A percentile compares a stretch with the other conserved stretches of the same genome.
Conservation (phyloP, 495 filamentous ascomycete species). For the Penicillium cataractarum region DNA sequence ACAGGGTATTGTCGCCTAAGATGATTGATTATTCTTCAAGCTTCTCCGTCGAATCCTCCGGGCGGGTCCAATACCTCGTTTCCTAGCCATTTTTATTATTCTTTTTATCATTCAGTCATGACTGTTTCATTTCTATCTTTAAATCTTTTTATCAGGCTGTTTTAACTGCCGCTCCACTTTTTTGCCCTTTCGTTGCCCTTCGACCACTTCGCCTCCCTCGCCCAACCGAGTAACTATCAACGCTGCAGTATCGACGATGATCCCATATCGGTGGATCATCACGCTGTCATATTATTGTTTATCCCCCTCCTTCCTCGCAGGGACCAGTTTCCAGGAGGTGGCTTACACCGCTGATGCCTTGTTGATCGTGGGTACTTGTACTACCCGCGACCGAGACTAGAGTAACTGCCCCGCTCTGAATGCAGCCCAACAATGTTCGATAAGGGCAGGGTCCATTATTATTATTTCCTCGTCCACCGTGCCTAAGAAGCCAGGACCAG, state of each 20-base stretch:
- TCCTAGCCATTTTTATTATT: no score
- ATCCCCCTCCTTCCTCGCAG: neutral
- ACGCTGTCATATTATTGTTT: conserved; percentile 17
- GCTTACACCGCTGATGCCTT: conserved; percentile 6
- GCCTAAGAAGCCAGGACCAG: no score
- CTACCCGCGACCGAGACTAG: conserved; percentile 19
- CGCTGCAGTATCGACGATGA: conserved; percentile 6
- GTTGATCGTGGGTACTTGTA: conserved; percentile 9
- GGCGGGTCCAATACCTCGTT: no score
- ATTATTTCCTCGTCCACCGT: no score
- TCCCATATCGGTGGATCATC: conserved; percentile 22
- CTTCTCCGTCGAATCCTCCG: neutral
- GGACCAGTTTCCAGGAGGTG: conserved; percentile 22
- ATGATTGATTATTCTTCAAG: neutral
- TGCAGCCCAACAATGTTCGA: conserved; percentile 6
- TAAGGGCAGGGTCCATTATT: conserved; percentile 14
- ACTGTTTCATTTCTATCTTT: neutral
- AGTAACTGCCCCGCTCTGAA: neutral
- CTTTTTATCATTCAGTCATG: neutral
- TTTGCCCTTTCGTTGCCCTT: neutral
- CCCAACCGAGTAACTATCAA: neutral
- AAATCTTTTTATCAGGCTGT: neutral
- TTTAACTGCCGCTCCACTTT: neutral
- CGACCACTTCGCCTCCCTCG: neutral
- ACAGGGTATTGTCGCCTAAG: neutral